Base-by-base conservation (phyloP, 371 early-diverging fungal species). In the Capniomyces stellatus region DNA sequence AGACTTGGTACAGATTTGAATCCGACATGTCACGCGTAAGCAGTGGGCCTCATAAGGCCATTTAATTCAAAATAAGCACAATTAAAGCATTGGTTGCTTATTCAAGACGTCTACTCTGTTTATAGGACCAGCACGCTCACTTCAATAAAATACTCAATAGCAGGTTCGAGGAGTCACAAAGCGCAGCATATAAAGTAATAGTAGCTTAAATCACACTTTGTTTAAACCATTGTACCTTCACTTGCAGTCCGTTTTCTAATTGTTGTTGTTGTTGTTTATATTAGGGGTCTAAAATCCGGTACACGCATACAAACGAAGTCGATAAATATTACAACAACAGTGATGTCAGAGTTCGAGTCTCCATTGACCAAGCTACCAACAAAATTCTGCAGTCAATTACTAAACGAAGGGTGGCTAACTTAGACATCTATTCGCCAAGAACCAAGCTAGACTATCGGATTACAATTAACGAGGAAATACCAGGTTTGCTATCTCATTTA, bases 401-500 rank as follows among this genome's bases (percentile, higher is more conserved):
- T 52, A 85, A 85, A 58, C 66, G 62, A 18, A 66, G 77, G 40
- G 52, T 85, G 10, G 80, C 77, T 0, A 74, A 82, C 57, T 66
- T 85, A 8, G 77, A 85, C 54, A 75, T 85, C 10, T 78, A 72
- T 56, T 77, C 82, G 28, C 86, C 86, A 25, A 66, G 70, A 43
- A 75, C 75, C 29, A 67, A 74, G 18, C 67, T 85, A 30, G 86
- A 85, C 57, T 83, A 74, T 56, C 73, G 86, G 44, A 76, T 85
- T 50, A 75, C 83, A 0, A 75, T 84, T 56, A 85, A 80, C 54
- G 51, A 73, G 30, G 86, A 85, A 74, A 59, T 56, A 0, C 79
- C 81, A 53, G 69, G 54, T 54, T 42, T 8, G 22, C 10, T n/a
- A n/a, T n/a, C n/a, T n/a, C n/a, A n/a, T n/a, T n/a, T n/a, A n/a